Conservation (phyloP, 164 flowering plant species). For the Berberis thunbergii region DNA sequence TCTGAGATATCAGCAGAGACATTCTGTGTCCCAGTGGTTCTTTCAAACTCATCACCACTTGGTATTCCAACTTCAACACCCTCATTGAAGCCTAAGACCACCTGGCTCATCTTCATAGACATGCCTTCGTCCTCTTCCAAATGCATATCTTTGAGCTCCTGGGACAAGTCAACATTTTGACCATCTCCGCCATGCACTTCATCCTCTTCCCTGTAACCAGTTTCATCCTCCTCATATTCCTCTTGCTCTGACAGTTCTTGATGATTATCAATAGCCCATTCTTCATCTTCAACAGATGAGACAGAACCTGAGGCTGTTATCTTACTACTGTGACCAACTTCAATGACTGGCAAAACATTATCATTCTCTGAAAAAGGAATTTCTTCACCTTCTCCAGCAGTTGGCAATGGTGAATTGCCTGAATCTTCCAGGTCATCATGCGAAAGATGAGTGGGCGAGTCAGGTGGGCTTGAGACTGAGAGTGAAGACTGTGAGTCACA, state of each 20-base stretch:
- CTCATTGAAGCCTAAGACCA: constrained; percentile 73
- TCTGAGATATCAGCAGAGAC: constrained; percentile 19
- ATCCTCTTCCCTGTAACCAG: constrained; percentile 74
- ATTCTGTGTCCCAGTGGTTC: constrained; percentile 23
- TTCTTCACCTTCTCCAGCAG: constrained; percentile 31
- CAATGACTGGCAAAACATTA: constrained; percentile 16
- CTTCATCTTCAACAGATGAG: constrained; percentile 62
- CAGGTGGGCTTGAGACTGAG: constrained; percentile 84
- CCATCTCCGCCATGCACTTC: constrained; percentile 68
- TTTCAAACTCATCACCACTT: constrained; percentile 49
- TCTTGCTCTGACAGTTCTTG: constrained; percentile 70
- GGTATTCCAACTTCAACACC: constrained; percentile 68
- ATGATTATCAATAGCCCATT: constrained; percentile 60
- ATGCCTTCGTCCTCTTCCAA: constrained; percentile 38
- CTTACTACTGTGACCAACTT: constrained; percentile 21
- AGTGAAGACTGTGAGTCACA: constrained; percentile 93
- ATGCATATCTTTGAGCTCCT: constrained; percentile 53
- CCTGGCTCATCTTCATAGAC: constrained; percentile 30
- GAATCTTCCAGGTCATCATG: constrained; percentile 84
- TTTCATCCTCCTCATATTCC: constrained; percentile 87
- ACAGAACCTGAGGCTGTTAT: constrained; percentile 24
- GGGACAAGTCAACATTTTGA: constrained; percentile 40
- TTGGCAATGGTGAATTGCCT: constrained; percentile 38
- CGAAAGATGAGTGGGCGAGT: constrained; percentile 81
- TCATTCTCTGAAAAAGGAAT: constrained; percentile 26